These are phyloP conservation scores for Agrocybe pediades DNA, from an alignment of 768 basidiomycete species.

Conservation along the genomic window DNA sequence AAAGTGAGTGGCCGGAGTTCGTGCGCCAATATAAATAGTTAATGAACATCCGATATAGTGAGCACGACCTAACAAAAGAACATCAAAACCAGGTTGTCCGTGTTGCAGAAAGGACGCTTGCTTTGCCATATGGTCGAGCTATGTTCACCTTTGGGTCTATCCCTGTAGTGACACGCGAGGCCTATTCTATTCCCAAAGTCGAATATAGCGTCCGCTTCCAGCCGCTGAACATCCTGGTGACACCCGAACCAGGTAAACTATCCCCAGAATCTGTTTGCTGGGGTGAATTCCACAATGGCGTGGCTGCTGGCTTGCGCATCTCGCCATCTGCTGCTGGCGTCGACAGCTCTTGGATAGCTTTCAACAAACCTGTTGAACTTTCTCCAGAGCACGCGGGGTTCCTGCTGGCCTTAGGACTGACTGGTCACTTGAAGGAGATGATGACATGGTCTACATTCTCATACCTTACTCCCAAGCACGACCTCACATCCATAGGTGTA, in stretches of 20 bases:
- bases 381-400: conserved; percentile 97
- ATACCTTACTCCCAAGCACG: conserved; percentile 95
- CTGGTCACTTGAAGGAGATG: conserved; percentile 88
- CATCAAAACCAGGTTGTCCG: conserved; percentile 81
- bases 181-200: conserved; percentile 77
- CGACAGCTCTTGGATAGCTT: conserved; percentile 94
- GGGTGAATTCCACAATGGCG: conserved; percentile 99
- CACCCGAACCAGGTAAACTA: conserved; percentile 75
- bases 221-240: conserved; percentile 65
- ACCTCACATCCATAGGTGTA: conserved; percentile 91
- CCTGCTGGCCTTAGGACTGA: conserved; percentile 88
- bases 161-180: conserved; percentile 73
- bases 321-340: conserved; percentile 73
- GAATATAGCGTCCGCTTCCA: conserved; percentile 76
- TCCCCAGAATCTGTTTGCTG: conserved; percentile 73
- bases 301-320: conserved; percentile 87
- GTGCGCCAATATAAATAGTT: no score
- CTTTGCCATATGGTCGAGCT: conserved; percentile 86
- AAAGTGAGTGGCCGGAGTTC: conserved; percentile 33
- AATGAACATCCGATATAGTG: no score
- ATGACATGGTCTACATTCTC: conserved; percentile 94
- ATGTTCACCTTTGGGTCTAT: conserved; percentile 90
- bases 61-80: conserved; percentile 85
- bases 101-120: conserved; percentile 86
- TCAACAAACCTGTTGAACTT: conserved; percentile 90